Base-by-base conservation (phyloP, 805 yeast genomes). In the Yarrowia yakushimensis region DNA sequence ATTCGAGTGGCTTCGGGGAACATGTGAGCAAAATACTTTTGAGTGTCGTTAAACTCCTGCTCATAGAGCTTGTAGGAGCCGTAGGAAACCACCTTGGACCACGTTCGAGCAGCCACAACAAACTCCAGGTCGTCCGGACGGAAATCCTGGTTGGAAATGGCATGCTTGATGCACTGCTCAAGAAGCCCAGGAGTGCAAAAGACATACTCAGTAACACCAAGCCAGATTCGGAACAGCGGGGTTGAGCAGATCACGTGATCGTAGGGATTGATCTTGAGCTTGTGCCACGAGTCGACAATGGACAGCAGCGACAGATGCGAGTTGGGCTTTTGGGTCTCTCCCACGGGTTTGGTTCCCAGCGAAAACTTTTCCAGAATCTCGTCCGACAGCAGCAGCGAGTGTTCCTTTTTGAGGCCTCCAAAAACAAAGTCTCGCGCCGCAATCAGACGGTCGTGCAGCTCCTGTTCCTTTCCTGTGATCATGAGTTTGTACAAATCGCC, bases 161-260 rank as follows among this genome's bases (percentile, higher is more conserved):
- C 87, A 64, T 87, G 93, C 15, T 81, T 81, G 11, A 93, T 80
- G 63, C 94, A 87, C 64, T 84, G 85, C 46, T 91, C 97, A n/a
- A 94, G 75, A 36, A 93, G 74, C 0, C 86, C 88, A 0, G 94
- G 93, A 0, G 91, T 83, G 69, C 96, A 85, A 72, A 93, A 94
- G 31, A 94, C 76, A 72, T 90, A 93, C 72, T 94, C 97, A 0
- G 96, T 84, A 23, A 94, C 97, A 46, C 98, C 98, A 41, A 94
- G 79, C 74, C 94, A 90, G 41, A 94, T 90, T 71, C 98, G 81
- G 72, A 93, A 94, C 30, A 88, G 67, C 12, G 99, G 99, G 0
- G 99, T 94, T 0, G 97, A 89, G 71, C 98, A 93, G 64, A 93
- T 92, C 76, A 93, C 92, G 74, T 94, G 99, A 72, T 93, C 97